Conservation (phyloP, 192 early-diverging fungal species). For the Podila verticillata region DNA sequence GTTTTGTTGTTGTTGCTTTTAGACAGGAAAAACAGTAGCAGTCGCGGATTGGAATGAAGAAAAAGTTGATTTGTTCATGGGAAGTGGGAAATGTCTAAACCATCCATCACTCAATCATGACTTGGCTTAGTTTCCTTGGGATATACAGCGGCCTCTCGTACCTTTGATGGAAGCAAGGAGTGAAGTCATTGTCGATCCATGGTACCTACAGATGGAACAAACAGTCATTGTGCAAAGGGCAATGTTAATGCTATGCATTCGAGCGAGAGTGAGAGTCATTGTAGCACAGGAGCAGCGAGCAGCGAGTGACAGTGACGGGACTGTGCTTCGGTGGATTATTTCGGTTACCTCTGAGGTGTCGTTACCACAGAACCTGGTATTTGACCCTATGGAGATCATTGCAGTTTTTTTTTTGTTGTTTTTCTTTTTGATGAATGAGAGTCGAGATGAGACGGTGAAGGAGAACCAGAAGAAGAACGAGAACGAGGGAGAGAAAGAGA, state of each 20-base stretch:
- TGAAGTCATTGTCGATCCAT: conserved; percentile 48
- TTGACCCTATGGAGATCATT: conserved; percentile 16
- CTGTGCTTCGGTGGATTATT: neutral
- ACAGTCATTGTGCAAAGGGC: neutral
- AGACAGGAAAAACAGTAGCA: no score
- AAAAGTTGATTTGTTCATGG: no score
- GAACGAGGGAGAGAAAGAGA: neutral
- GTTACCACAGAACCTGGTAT: conserved; percentile 27
- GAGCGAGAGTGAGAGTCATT: neutral
- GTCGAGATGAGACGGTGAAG: neutral
- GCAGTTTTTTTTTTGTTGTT: neutral
- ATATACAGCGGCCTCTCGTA: neutral
- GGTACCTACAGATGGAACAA: conserved; percentile 10
- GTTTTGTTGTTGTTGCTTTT: no score
- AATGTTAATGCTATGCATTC: neutral
- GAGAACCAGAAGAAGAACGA: neutral
- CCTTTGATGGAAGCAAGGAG: conserved; percentile 48
- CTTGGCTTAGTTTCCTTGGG: no score
- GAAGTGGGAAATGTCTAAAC: neutral
- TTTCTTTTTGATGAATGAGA: conserved; percentile 6
- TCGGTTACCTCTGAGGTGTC: conserved; percentile 30
- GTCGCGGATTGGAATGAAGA: no score
- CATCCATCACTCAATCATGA: neutral
- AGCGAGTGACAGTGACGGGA: neutral
- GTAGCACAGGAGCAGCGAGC: neutral